Conservation (phyloP, 78 protist species). For the Planoprotostelium fungivorum region DNA sequence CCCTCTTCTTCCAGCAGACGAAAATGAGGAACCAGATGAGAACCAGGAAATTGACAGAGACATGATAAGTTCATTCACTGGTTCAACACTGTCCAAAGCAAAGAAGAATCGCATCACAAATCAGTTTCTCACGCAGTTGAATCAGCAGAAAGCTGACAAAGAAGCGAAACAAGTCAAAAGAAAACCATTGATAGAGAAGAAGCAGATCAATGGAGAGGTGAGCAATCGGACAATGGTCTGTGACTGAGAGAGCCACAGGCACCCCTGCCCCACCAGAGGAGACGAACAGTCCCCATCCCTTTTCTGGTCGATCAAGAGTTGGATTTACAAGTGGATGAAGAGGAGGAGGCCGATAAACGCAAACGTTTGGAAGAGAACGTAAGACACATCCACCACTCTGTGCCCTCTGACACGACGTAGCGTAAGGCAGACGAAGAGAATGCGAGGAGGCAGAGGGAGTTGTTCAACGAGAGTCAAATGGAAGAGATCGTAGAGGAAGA, state of each 20-base stretch:
- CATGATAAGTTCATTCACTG: not conserved
- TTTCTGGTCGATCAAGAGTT: not conserved
- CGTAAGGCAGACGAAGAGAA: not conserved
- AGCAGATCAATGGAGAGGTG: not conserved
- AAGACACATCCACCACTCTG: not conserved
- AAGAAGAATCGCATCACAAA: not conserved
- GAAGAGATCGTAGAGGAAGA: no score
- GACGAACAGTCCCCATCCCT: not conserved
- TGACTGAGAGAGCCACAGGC: no score
- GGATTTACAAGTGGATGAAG: not conserved
- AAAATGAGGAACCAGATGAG: not conserved
- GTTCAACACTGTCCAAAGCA: not conserved
- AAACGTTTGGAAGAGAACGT: no score
- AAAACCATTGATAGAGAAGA: not conserved
- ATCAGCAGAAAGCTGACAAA: not conserved
- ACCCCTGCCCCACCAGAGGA: not conserved
- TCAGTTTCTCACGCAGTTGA: not conserved
- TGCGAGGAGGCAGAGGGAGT: not conserved
- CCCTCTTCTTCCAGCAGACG: not conserved
- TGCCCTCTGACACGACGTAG: not conserved
- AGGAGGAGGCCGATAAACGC: not conserved
- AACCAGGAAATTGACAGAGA: not conserved
- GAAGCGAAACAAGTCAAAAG: not conserved
- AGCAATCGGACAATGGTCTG: no score
- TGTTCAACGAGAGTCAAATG: no score